Conservation (phyloP, 352 stramenopile genomes). For the Globisporangium rhizosaccharum region DNA sequence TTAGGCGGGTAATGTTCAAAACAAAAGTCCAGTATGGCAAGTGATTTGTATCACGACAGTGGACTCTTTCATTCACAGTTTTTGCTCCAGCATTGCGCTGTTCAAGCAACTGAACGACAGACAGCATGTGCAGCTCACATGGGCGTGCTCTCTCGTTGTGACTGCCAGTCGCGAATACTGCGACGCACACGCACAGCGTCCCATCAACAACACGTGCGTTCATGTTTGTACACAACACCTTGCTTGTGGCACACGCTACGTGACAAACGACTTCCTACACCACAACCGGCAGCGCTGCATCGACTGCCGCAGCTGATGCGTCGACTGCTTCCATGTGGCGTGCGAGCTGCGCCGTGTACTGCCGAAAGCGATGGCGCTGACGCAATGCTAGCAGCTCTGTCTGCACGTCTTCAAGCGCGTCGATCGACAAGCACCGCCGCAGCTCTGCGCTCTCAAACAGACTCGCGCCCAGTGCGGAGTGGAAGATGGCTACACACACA, state of each 20-base stretch:
- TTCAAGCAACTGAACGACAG: neutral
- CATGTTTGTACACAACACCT: too few species aligned
- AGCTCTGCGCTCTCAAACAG: constrained; percentile 14
- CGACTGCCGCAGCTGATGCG: neutral
- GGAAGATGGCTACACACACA: constrained; percentile 27
- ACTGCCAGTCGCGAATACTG: too few species aligned
- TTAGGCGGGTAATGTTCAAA: neutral
- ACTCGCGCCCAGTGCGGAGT: constrained; percentile 10
- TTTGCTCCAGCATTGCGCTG: neutral
- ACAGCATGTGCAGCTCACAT: neutral
- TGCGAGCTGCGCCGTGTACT: constrained; percentile 32
- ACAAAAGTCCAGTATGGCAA: neutral
- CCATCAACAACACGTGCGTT: too few species aligned
- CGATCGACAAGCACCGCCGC: constrained; percentile 9
- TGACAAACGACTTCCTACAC: too few species aligned
- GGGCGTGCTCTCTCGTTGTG: too few species aligned
- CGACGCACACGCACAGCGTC: too few species aligned
- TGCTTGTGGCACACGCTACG: too few species aligned
- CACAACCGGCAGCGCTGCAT: neutral
- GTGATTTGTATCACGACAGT: neutral
- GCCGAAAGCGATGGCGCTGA: constrained; percentile 56
- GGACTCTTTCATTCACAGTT: neutral
- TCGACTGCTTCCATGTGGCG: constrained; percentile 11
- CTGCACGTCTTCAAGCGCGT: constrained; percentile 26
- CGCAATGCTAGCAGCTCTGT: constrained; percentile 25